Base-by-base conservation (phyloP, 2,329 filamentous ascomycete genomes). In the Macrophomina pseudophaseolina region DNA sequence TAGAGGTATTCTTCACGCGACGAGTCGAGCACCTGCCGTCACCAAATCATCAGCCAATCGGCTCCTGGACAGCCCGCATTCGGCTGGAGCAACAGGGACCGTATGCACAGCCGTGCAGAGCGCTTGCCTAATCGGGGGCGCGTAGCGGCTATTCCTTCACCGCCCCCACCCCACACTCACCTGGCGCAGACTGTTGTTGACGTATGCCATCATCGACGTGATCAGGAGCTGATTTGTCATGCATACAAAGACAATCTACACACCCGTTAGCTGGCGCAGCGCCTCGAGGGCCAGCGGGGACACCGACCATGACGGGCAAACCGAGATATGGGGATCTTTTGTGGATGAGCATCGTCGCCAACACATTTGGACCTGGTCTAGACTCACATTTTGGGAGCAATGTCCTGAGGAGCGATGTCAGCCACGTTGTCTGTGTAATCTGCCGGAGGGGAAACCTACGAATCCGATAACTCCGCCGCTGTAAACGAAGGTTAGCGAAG, bases 221-320 rank as follows among this genome's bases (percentile, higher is more conserved):
- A 92, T 90, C 38, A 95, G 84, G 7, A 95, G 82, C 71, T 94
- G 92, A 67, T 91, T 91, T 51, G 90, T 92, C 73, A 94, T 82
- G 30, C 86, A 90, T 69, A 94, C 86, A 78, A 94, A 94, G 58
- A 93, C 83, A 69, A 93, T 83, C 85, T 82, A 67, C 65, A 40
- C 46, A 49, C 48, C 14, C 33, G 68, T 79, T 71, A 78, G 76
- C 71, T 71, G 67, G 72, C 62, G 35, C 68, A 51, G 48, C 48
- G 30, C 35, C 28, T 33, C 28, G 42, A 63, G 66, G 51, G 60
- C 46, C 48, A 59, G 67, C 56, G 53, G 53, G 63, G 16, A 59
- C 16, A 52, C 69, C 67, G 68, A 85, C 80, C 84, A 86, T 86
- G 28, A 86, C 75, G 18, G 83, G 82, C 14, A 83, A 80, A 4